These are phyloP conservation scores for Eruca vesicaria DNA, from an alignment of 441 rosid species.

Conservation along the genomic window DNA sequence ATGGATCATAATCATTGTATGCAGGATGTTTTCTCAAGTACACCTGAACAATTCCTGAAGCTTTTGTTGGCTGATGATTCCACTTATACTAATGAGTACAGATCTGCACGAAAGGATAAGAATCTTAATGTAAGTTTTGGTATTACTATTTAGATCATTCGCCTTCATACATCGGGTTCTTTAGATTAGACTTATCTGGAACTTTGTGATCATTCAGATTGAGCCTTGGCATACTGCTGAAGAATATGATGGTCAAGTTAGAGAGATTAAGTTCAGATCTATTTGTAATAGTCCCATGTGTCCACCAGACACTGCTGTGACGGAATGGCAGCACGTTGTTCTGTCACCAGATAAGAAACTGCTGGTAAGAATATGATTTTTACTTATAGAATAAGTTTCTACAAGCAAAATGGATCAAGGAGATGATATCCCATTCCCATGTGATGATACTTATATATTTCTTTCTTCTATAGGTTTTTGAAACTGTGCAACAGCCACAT, in stretches of 20 bases:
- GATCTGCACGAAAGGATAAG: conserved; percentile 74
- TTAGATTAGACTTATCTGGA: background rate
- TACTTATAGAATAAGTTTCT: background rate
- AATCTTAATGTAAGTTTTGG: conserved; percentile 66
- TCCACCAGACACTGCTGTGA: conserved; percentile 96
- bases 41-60: conserved; percentile 67
- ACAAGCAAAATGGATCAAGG: background rate
- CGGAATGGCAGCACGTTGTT: conserved; percentile 91
- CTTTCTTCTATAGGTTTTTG: conserved; percentile 67
- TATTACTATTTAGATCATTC: conserved; percentile 3
- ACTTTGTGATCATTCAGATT: conserved; percentile 55
- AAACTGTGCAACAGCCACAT: conserved; percentile 95
- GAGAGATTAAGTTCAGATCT: conserved; percentile 89
- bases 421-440: background rate
- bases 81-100: conserved; percentile 62
- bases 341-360: conserved; percentile 72
- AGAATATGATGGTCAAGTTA: conserved; percentile 94
- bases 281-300: conserved; percentile 97
- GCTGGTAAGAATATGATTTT: conserved; percentile 49
- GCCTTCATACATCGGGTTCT: background rate
- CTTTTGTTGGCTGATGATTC: conserved; percentile 72
- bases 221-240: conserved; percentile 94
- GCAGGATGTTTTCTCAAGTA: conserved; percentile 78
- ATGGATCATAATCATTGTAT: conserved; percentile 26
- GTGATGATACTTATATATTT: conserved; percentile 10